phyloP scores from a whole-genome alignment of 1,139 yeast genomes.

The Protomyces inundatus region DNA sequence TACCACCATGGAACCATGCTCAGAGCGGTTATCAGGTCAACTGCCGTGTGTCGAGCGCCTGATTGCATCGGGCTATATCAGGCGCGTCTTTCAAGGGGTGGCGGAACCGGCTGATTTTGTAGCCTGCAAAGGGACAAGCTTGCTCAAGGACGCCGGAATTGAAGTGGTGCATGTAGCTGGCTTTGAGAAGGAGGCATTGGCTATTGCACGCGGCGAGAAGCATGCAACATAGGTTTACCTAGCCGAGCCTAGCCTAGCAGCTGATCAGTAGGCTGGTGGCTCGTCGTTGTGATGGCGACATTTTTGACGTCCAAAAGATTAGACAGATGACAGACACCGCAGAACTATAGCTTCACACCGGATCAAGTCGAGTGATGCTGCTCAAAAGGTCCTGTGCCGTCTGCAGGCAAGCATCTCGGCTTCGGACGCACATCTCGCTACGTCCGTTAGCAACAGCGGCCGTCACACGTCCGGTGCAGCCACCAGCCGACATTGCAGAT shows the following conservation, averaged over 20 bases:
- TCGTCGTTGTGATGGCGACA: too few relatives aligned
- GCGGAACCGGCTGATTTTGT: slow-evolving; percentile 87
- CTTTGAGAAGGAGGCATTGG: slow-evolving; percentile 63
- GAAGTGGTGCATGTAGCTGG: slow-evolving; percentile 81
- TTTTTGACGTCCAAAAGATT: too few relatives aligned
- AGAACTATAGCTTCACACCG: too few relatives aligned
- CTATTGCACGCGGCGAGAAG: slow-evolving; percentile 66
- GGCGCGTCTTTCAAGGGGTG: slow-evolving; percentile 84
- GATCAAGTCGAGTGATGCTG: too few relatives aligned
- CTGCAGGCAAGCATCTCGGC: not conserved
- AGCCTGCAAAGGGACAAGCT: slow-evolving; percentile 58
- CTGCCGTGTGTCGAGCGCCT: slow-evolving; percentile 82
- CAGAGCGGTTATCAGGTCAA: slow-evolving; percentile 82
- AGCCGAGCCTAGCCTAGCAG: too few relatives aligned
- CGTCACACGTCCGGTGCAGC: not conserved
- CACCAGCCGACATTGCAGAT: slow-evolving; percentile 22
- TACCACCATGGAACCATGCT: slow-evolving; percentile 98
- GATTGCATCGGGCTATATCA: slow-evolving; percentile 51
- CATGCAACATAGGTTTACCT: too few relatives aligned
- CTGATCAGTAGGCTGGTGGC: too few relatives aligned
- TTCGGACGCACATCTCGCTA: not conserved
- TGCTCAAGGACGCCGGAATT: slow-evolving; percentile 53
- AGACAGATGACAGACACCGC: too few relatives aligned
- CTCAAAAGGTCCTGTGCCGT: not conserved
- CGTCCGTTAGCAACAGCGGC: not conserved